Evolutionary conservation across 2,329 filamentous ascomycete species (phyloP), one percentile per base, ranked within the genome.

Genomic region (Bertia moriformis): DNA sequence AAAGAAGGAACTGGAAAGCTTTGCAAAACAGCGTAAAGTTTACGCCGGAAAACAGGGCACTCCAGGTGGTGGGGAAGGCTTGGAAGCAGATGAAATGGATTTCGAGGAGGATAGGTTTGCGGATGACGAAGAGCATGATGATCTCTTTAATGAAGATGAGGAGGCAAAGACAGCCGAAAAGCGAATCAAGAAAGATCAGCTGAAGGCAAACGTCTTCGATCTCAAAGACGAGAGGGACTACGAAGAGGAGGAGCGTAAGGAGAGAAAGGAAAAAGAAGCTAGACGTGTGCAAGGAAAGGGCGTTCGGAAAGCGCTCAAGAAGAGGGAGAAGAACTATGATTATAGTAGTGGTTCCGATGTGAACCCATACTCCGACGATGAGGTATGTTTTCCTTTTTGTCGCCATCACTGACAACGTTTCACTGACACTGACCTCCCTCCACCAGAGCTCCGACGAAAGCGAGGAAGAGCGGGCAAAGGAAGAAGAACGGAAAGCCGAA

Each of bases 51-150:
- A 67, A 61, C 39, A 60, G 50, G 40, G 45, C 14, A 45, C 41
- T 13, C 45, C 48, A 4, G 41, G 45, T 24, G 44, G 46, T 12
- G 56, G 52, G 38, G 61, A 61, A 37, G 67, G 69, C 38, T 62
- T 71, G 22, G 76, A 81, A 51, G 70, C 65, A 3, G 73, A 78
- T 42, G 74, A 78, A 47, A 69, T 82, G 48, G 77, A 83, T 50
- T 80, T 77, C 48, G 73, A 81, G 45, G 73, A 79, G 46, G 77
- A 80, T 46, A 67, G 73, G 41, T 82, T 82, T 50, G 71, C 73
- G 19, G 72, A 77, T 46, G 72, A 77, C 46, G 72, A 77, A 51
- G 72, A 75, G 48, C 67, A 69, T 37, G 60, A 64, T 41, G 56
- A 50, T 14, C 56, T 73, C 41, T 62, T 71, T 32, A 73, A 75